A percentile compares a stretch with the other conserved stretches of the same genome.
Conservation (phyloP, 257 asterid species). For the Cinchona pubescens region DNA sequence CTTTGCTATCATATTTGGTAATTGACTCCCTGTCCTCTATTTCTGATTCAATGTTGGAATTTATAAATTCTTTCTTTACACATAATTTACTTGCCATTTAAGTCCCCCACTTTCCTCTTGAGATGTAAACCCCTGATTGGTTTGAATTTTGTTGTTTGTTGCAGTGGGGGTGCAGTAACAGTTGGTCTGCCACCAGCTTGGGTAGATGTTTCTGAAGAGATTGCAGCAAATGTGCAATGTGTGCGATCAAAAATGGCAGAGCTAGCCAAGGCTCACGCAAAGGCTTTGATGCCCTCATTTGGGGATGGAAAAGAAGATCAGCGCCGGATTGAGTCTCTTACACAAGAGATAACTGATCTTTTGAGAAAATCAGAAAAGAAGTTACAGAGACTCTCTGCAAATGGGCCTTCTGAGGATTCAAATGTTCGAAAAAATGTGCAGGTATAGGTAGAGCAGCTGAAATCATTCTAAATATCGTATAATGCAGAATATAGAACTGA, state of each 20-base stretch:
- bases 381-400: conserved; percentile 72
- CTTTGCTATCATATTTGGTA: not conserved
- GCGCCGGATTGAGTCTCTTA: conserved; percentile 76
- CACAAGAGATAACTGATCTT: conserved; percentile 86
- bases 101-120: not conserved
- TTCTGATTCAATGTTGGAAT: not conserved
- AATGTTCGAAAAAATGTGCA: conserved; percentile 94
- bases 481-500: not conserved
- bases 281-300: conserved; percentile 98
- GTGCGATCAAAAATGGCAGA: conserved; percentile 74
- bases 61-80: not conserved
- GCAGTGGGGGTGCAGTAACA: conserved; percentile 77
- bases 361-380: conserved; percentile 73
- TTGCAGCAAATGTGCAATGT: conserved; percentile 73
- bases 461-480: not conserved
- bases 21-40: not conserved
- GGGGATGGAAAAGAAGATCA: conserved; percentile 99
- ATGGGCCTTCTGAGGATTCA: conserved; percentile 93
- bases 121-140: not conserved
- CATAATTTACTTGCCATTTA: not conserved
- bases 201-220: conserved; percentile 97
- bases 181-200: conserved; percentile 98
- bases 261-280: conserved; percentile 93
- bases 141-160: not conserved
- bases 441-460: conserved; percentile 48